Conservation (phyloP, 306 rosid genomes). For the Fragaria vesca region DNA sequence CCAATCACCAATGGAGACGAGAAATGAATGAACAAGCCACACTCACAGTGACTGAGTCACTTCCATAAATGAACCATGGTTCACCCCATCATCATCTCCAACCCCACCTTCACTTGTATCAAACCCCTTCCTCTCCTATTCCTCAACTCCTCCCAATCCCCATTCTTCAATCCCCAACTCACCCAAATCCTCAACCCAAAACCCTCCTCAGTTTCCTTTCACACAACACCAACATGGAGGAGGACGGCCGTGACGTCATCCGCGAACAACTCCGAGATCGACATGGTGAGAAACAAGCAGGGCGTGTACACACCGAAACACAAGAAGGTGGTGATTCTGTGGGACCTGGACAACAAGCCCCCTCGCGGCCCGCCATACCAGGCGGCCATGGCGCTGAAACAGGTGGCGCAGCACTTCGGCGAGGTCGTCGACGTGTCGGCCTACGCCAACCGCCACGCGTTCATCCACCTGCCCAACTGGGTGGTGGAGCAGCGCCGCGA, state of each 20-base stretch:
- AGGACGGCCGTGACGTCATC: not conserved
- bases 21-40: not conserved
- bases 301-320: conserved; percentile 58
- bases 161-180: conserved; percentile 18
- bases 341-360: conserved; percentile 98
- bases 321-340: conserved; percentile 64
- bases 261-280: conserved; percentile 45
- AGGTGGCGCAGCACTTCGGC: conserved; percentile 54
- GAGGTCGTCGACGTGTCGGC: conserved; percentile 69
- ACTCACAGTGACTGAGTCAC: not conserved
- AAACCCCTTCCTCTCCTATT: conserved; percentile 9
- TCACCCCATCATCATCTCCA: conserved; percentile 16
- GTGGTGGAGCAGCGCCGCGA: conserved; percentile 55
- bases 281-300: conserved; percentile 71
- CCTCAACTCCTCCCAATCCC: conserved; percentile 28
- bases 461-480: conserved; percentile 77
- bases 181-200: not conserved
- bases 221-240: not conserved
- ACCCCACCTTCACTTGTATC: not conserved
- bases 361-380: conserved; percentile 82
- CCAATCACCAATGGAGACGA: not conserved
- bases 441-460: conserved; percentile 84
- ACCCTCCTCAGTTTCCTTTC: conserved; percentile 13
- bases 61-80: conserved; percentile 22
- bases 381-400: conserved; percentile 69